Evolutionary conservation across 2,329 filamentous ascomycete species (phyloP).

Genomic region (Neonectria hederae): DNA sequence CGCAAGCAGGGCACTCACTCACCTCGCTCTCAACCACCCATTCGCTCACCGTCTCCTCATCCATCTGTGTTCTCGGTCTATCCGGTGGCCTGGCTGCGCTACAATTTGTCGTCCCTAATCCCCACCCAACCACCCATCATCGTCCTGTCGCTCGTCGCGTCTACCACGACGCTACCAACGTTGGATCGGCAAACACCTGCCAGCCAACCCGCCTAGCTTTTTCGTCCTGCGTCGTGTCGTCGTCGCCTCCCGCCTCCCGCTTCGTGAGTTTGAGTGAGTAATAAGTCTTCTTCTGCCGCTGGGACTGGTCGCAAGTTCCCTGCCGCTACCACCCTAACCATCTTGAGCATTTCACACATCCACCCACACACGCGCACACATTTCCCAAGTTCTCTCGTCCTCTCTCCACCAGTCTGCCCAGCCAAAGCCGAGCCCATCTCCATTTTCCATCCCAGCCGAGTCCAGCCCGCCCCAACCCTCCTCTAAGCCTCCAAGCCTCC

Average conservation of each 20-base stretch:
- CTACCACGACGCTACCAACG: constrained; percentile 18
- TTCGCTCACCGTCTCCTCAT: constrained; percentile 18
- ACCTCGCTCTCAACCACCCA: constrained; percentile 4
- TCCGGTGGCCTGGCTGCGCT: constrained; percentile 8
- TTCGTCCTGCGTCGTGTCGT: constrained; percentile 12
- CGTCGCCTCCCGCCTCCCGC: constrained; percentile 13
- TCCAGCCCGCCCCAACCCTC: constrained; percentile 16
- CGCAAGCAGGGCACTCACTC: constrained; percentile 3
- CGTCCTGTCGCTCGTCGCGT: constrained; percentile 9
- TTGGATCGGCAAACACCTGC: constrained; percentile 19
- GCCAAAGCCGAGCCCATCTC: constrained; percentile 8
- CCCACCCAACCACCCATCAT: constrained; percentile 20
- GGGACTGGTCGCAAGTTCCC: constrained; percentile 16
- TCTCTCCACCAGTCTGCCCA: constrained; percentile 10
- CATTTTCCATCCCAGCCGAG: constrained; percentile 16
- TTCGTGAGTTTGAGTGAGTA: constrained; percentile 18
- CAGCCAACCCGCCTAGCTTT: background rate
- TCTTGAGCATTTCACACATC: constrained; percentile 15
- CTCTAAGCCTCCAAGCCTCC: constrained; percentile 6
- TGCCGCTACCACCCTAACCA: constrained; percentile 18
- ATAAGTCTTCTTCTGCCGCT: constrained; percentile 23
- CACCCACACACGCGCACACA: constrained; percentile 14
- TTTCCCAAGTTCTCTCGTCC: constrained; percentile 5
- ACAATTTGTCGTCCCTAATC: constrained; percentile 21
- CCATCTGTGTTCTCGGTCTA: constrained; percentile 17